Base-by-base conservation (phyloP, 1,139 yeast species). In the Lodderomyces orthopsilosis region DNA sequence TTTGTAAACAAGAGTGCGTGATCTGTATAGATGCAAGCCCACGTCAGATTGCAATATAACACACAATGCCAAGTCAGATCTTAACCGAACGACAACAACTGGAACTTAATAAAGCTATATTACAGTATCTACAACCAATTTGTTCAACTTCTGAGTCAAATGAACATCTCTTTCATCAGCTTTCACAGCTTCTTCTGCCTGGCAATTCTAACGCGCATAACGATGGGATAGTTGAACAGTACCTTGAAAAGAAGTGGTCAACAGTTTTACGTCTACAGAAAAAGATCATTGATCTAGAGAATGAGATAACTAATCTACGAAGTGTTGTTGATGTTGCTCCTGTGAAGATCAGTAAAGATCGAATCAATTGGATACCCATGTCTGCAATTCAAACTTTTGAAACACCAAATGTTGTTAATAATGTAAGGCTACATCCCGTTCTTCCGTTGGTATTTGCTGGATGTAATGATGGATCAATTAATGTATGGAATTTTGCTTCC, bases 241-340 rank as follows among this genome's bases (percentile, higher is more conserved):
- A 85, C 41, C 68, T 91, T 36, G 94, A 87, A 53, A 86, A 84
- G 64, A 91, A 90, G 65, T 91, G 98, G 98, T 75, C 86, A 1
- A 84, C 95, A 0, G 94, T 91, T 5, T 71, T 88, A 28, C 69
- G 96, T 42, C 69, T 91, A 35, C 97, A 91, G 62, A 78, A 83
- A 50, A 77, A 80, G 55, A 83, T 90, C 39, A 67, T 85, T 45
- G 94, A 85, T 44, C 62, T 74, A 24, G 76, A 72, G 48, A 58
- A 59, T 59, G 81, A 78, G 46, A 61, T 76, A 4, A 52, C 57
- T 18, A 63, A 67, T 38, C 58, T 78, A 44, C 67, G 73, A 41
- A 52, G 68, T 2, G 72, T 76, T 27, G 55, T 76, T n/a, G 80
- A 39, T 32, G 40, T 38, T 32, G 40, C 41, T 13, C 40, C 54